Evolutionary conservation across 1,284 basidiomycete genomes (phyloP), one percentile per base, ranked within the genome.

Genomic region (Ceratobasidium sp.): DNA sequence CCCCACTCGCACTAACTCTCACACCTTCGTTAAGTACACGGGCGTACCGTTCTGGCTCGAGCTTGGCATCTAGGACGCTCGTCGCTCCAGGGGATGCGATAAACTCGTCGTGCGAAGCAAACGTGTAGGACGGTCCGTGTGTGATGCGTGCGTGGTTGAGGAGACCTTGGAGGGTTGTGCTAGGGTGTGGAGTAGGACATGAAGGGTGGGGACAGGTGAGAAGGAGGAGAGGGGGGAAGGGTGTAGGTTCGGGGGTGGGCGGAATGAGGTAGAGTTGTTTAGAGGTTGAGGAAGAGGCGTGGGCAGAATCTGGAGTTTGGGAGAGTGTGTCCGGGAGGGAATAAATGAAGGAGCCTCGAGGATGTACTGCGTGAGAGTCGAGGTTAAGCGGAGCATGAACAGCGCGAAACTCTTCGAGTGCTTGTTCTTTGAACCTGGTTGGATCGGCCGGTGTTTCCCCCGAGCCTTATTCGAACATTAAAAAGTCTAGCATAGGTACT

Each of bases 101-200:
- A 44, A 74, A 74, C 13, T 74, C 71, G 61, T 74, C 71, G 43
- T 74, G 71, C 32, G 71, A 74, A 19, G 61, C 44, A 46, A 52
- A 74, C 1, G 71, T n/a, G 40, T 74, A 74, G 3, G 34, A 40
- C 17, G 71, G 61, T 40, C 71, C 71, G 71, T 74, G 71, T 2
- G 71, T 61, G 40, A 74, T 74, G 25, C 71, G 71, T 1, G 71
- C 71, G 57, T 74, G 71, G 51, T 74, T 74, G 34, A 74, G 71
- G 19, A 74, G 61, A n/a, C 71, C 71, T 56, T 74, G 71, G 71
- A 74, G 71, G 13, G 61, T 74, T 61, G 46, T 62, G 8, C 61
- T 65, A 0, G 71, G 71, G 34, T 74, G 59, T 54, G 71, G 71
- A 49, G 71, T 74, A 4, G 71, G 71, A 32, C 71, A 74, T 3